Evolutionary conservation across 148 eudicot genomes (phyloP), one percentile per base, ranked within the genome.

Genomic region (Limonium bicolor): DNA sequence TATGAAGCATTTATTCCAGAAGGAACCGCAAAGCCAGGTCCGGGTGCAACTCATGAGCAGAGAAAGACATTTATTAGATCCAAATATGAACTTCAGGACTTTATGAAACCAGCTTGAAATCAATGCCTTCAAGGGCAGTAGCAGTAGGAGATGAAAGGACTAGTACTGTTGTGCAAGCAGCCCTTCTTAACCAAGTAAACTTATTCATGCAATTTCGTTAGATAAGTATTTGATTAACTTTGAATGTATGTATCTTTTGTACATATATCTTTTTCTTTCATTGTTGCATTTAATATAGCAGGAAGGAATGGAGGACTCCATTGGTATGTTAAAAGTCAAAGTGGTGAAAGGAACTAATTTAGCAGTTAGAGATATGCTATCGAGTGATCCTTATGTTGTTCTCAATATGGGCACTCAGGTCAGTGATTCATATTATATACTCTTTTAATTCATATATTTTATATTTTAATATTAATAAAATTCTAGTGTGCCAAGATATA

Each of bases 301-400:
- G 97, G 83, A 67, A 61, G 86, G 86, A 50, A 74, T 80, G 94
- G 86, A 74, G 47, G 94, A 88, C 55, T 83, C 72, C 47, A 71
- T 83, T 51, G 97, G 97, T 59, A 48, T 67, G 42, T 45, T 88
- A 59, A 88, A 77, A 62, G 66, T 80, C 43, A 83, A 68, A 67
- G 84, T 88, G 54, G 35, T 76, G 7, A 88, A 88, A 69, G 96
- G 97, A 59, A 72, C 64, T 25, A 83, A 83, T 70, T 64, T 88
- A 56, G 97, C 94, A n/a, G 48, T 88, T 36, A 74, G 97, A 74
- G 97, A 88, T 61, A 74, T 88, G 83, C 55, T 77, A 40, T 60
- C 97, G 22, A 88, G 97, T 54, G 97, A 88, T 46, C 97, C 97
- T 27, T 88, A 88, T 39, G 97, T 83, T 41, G 67, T 88, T 46